Evolutionary conservation across 2,329 filamentous ascomycete species (phyloP), one percentile per base, ranked within the genome.

Genomic region (Trichoderma sp.): DNA sequence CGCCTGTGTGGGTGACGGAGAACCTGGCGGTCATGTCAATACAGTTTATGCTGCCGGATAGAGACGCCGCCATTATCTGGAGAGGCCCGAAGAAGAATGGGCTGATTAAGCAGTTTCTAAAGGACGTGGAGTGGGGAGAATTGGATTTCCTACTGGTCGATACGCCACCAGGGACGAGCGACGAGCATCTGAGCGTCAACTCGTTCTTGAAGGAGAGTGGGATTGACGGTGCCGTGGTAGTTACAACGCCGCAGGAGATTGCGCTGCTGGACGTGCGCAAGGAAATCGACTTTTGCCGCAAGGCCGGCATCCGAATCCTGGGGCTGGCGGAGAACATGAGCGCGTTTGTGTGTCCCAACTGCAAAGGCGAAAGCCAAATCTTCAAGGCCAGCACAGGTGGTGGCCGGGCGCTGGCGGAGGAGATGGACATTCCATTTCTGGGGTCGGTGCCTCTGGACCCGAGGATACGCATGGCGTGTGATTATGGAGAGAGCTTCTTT

Each of bases 261-360:
- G 91, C 93, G 2, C 87, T 99, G 72, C 88, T 99, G 62, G 97
- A 99, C 82, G 97, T 99, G 14, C 89, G 97, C 79, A 98, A 98
- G 85, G 97, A 99, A 85, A 96, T 99, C 75, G 96, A 99, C 82
- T 99, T 99, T 82, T 99, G 97, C 85, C 89, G 92, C 75, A 99
- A 99, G 85, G 97, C 97, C 0, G 95, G 94, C 4, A 98, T 99
- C 79, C 90, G 88, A 65, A 91, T 99, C 7, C 84, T 99, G 4
- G 97, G 97, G 0, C 87, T 99, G 56, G 97, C 98, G 18, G 97
- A 99, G 87, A 99, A 99, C 82, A 99, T 99, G 97, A 94, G 93
- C 75, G 95, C 95, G 4, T 99, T 98, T 80, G 95, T 99, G 71
- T 99, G 97, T 82, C 95, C 95, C 11, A 96, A 94, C 75, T 99